phyloP scores from a whole-genome alignment of 2,329 filamentous ascomycete genomes.

The Fusarium camptoceras region DNA sequence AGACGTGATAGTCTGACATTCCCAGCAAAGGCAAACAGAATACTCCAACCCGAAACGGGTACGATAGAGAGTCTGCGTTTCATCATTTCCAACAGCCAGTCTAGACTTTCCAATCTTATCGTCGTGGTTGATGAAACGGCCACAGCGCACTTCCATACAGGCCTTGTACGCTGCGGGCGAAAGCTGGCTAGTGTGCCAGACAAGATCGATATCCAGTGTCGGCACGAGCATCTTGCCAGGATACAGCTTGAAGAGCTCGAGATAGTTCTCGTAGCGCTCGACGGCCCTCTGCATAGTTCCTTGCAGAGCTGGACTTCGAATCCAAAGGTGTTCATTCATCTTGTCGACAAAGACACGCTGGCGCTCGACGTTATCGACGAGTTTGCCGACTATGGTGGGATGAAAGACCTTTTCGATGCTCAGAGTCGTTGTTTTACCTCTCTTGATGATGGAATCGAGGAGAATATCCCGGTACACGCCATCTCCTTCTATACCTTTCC shows the following conservation, averaged over 20 bases:
- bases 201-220: conserved; percentile 56
- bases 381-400: background rate
- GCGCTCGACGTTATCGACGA: conserved; percentile 41
- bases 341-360: conserved; percentile 54
- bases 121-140: conserved; percentile 47
- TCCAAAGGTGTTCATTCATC: conserved; percentile 54
- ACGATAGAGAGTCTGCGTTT: conserved; percentile 34
- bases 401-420: background rate
- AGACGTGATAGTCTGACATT: conserved; percentile 37
- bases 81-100: conserved; percentile 17
- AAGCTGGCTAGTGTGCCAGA: conserved; percentile 58
- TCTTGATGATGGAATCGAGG: conserved; percentile 6
- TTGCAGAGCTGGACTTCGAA: conserved; percentile 49
- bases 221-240: conserved; percentile 52
- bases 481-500: conserved; percentile 4
- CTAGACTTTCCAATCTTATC: conserved; percentile 34
- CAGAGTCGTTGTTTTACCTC: background rate
- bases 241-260: conserved; percentile 53
- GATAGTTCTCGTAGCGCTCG: conserved; percentile 53
- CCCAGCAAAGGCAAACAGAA: conserved; percentile 37
- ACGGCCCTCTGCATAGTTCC: conserved; percentile 52
- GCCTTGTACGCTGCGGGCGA: conserved; percentile 46
- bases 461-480: conserved; percentile 4
- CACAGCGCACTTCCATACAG: conserved; percentile 26
- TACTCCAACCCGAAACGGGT: conserved; percentile 35